These are phyloP conservation scores for Lyophyllum semitale DNA, from an alignment of 768 basidiomycete species.

Conservation along the genomic window DNA sequence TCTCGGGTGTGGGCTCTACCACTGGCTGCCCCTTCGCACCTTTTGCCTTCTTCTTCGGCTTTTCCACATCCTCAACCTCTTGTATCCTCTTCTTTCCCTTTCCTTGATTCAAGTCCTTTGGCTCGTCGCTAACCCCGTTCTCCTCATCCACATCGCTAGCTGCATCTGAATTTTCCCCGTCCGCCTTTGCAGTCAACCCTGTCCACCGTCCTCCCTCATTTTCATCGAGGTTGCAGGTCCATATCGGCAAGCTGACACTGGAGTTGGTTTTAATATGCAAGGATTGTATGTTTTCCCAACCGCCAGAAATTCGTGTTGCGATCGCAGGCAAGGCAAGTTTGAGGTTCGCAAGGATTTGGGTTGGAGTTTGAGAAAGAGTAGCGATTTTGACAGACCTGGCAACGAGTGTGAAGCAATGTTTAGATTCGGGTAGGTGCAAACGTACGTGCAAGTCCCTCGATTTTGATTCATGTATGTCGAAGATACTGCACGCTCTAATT, in stretches of 20 bases:
- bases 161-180: constrained; percentile 23
- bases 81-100: constrained; percentile 24
- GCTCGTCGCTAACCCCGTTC: background rate
- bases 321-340: constrained; percentile 76
- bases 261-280: constrained; percentile 89
- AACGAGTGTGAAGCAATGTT: background rate
- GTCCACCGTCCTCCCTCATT: constrained; percentile 63
- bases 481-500: constrained; percentile 89
- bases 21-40: constrained; percentile 20
- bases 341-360: constrained; percentile 80
- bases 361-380: constrained; percentile 66
- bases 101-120: background rate
- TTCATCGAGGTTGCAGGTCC: constrained; percentile 75
- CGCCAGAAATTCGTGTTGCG: constrained; percentile 67
- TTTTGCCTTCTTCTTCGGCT: constrained; percentile 49
- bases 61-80: constrained; percentile 33
- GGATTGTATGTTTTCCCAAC: constrained; percentile 91
- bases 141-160: constrained; percentile 37
- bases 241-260: constrained; percentile 87
- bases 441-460: constrained; percentile 89
- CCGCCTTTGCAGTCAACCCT: constrained; percentile 37
- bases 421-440: constrained; percentile 15
- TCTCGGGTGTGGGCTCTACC: background rate
- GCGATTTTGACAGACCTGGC: constrained; percentile 83
- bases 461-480: constrained; percentile 97